phyloP scores from a whole-genome alignment of 306 rosid species.

The Quercus robur region DNA sequence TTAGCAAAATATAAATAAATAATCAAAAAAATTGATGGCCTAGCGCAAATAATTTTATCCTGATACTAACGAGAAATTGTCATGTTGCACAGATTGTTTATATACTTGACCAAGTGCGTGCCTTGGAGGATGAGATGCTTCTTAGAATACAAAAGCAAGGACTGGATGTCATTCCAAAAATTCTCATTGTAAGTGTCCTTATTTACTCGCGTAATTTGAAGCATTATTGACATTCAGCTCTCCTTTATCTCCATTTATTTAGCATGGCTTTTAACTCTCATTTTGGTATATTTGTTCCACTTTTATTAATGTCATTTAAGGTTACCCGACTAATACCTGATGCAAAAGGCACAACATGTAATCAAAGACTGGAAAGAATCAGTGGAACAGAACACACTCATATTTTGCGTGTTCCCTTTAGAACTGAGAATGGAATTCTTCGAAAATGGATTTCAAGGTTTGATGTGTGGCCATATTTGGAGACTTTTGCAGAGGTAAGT shows the following conservation, averaged over 20 bases:
- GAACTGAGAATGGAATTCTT: slow-evolving; percentile 69
- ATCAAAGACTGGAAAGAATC: slow-evolving; percentile 85
- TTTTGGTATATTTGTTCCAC: not conserved
- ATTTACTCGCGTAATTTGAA: not conserved
- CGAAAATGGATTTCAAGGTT: slow-evolving; percentile 96
- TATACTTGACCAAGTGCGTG: slow-evolving; percentile 96
- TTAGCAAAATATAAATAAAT: no score
- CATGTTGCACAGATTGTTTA: slow-evolving; percentile 65
- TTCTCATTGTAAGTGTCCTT: slow-evolving; percentile 64
- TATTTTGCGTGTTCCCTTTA: slow-evolving; percentile 90
- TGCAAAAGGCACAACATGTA: slow-evolving; percentile 90
- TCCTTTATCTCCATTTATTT: no score
- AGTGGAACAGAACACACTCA: slow-evolving; percentile 75
- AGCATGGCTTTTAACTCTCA: no score
- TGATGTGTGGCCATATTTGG: slow-evolving; percentile 94
- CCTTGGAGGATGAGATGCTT: slow-evolving; percentile 91
- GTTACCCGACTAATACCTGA: slow-evolving; percentile 90
- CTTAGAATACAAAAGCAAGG: slow-evolving; percentile 79
- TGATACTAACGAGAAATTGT: no score
- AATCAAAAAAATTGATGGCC: no score
- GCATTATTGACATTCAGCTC: not conserved
- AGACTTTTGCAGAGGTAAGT: slow-evolving; percentile 82
- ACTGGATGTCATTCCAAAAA: slow-evolving; percentile 67
- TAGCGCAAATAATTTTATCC: no score
- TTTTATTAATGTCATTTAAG: slow-evolving; percentile 22